These are phyloP conservation scores for Oryza punctata DNA, from an alignment of 176 grass and related monocot species.

Conservation along the genomic window DNA sequence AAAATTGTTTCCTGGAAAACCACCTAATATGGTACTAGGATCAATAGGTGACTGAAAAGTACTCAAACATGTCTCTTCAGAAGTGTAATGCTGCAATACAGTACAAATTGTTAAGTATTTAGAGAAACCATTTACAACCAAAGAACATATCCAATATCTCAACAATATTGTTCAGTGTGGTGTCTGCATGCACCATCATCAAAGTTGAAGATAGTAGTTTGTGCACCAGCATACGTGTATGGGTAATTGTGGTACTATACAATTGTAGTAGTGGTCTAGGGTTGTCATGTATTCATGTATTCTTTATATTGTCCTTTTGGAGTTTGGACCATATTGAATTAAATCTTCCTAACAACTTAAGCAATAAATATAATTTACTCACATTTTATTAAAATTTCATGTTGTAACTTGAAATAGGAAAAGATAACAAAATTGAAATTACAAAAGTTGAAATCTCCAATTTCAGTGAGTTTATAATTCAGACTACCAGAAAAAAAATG, in stretches of 20 bases:
- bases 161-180: background rate
- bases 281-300: background rate
- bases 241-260: background rate
- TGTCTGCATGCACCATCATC: background rate
- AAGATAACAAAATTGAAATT: slow-evolving; percentile 5
- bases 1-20: slow-evolving; percentile 88
- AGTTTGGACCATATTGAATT: background rate
- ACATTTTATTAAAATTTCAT: background rate
- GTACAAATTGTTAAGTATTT: slow-evolving; percentile 33
- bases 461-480: background rate
- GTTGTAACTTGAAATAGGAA: background rate
- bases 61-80: slow-evolving; percentile 83
- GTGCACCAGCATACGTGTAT: background rate
- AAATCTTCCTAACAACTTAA: background rate
- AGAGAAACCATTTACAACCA: slow-evolving; percentile 19
- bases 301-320: background rate
- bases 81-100: slow-evolving; percentile 92
- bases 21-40: slow-evolving; percentile 86
- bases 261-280: background rate
- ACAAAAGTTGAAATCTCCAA: background rate
- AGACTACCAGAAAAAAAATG: background rate
- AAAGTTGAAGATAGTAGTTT: background rate
- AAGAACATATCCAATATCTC: slow-evolving; percentile 18
- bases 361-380: background rate
- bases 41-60: slow-evolving; percentile 83